phyloP scores from a whole-genome alignment of 345 rosid genomes.

The Salix viminalis region DNA sequence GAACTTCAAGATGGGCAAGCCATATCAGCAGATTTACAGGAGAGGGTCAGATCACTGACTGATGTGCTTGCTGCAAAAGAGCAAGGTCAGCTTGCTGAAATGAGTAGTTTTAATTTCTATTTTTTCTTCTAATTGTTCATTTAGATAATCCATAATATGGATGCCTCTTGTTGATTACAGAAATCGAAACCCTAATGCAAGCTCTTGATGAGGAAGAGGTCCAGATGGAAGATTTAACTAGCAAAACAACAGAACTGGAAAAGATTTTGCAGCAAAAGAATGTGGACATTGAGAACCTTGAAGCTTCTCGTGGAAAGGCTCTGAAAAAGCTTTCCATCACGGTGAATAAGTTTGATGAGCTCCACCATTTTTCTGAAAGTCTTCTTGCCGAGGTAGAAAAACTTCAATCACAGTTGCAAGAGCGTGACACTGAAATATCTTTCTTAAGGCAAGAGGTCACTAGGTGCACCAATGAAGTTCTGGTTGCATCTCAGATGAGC shows the following conservation, averaged over 20 bases:
- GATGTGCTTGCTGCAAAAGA: constrained; percentile 64
- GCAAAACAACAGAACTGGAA: constrained; percentile 57
- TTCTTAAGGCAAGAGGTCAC: constrained; percentile 97
- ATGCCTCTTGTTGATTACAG: constrained; percentile 34
- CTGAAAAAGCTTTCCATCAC: constrained; percentile 79
- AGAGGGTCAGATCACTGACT: constrained; percentile 48
- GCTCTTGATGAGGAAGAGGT: constrained; percentile 96
- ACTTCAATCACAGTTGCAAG: constrained; percentile 78
- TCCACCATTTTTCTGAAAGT: constrained; percentile 76
- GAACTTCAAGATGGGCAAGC: constrained; percentile 61
- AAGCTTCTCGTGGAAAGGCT: constrained; percentile 75
- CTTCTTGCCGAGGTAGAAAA: constrained; percentile 83
- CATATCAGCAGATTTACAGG: constrained; percentile 44
- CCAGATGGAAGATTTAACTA: constrained; percentile 74
- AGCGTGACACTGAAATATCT: constrained; percentile 85
- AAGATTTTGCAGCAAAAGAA: constrained; percentile 57
- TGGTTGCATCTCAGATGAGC: constrained; percentile 62
- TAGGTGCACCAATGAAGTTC: constrained; percentile 84
- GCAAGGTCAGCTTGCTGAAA: constrained; percentile 52
- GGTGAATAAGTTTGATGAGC: constrained; percentile 86
- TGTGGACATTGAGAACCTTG: constrained; percentile 62
- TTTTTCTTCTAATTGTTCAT: background rate
- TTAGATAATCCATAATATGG: constrained; percentile 2
- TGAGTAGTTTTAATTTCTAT: constrained; percentile 1
- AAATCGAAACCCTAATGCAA: constrained; percentile 90